phyloP scores from a whole-genome alignment of 192 early-diverging fungal genomes.

The Podila epigama region DNA sequence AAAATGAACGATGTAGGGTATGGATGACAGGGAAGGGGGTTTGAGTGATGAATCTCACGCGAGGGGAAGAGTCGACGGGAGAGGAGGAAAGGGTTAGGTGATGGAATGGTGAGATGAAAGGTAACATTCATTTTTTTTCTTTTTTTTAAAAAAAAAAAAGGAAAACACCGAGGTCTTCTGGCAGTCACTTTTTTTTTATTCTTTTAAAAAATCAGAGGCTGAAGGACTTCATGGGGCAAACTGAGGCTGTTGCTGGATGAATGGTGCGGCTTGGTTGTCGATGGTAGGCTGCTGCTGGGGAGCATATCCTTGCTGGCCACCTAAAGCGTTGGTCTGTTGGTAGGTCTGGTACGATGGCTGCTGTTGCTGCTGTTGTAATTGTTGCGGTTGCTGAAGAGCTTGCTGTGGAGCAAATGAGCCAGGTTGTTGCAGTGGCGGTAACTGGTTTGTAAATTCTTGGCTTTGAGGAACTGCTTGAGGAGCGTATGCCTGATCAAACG shows the following conservation, averaged over 20 bases:
- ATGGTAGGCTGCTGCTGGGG: neutral
- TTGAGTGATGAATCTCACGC: neutral
- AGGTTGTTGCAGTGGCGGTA: neutral
- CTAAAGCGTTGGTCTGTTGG: neutral
- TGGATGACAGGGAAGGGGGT: no score
- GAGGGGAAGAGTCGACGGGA: neutral
- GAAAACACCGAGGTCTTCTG: neutral
- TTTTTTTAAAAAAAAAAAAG: neutral
- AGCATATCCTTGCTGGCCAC: conserved; percentile 1
- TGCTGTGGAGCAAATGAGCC: no score
- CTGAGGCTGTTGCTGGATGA: conserved; percentile 22
- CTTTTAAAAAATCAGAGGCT: neutral
- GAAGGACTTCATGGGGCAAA: conserved; percentile 22
- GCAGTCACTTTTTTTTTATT: neutral
- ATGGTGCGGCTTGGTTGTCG: conserved; percentile 9
- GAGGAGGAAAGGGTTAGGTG: neutral
- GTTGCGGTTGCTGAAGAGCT: conserved; percentile 18
- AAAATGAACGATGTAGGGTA: no score
- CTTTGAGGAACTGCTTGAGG: neutral
- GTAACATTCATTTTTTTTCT: neutral
- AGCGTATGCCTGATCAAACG: conserved; percentile 32
- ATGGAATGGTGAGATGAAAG: neutral
- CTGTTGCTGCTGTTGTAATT: conserved; percentile 25
- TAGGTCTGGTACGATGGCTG: conserved; percentile 9
- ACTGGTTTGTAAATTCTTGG: conserved; percentile 19